Percentiles rank a stretch among this genome's conserved stretches.
These are phyloP conservation scores for Quillaja saponaria DNA, from an alignment of 306 rosid genomes.

Conservation along the genomic window DNA sequence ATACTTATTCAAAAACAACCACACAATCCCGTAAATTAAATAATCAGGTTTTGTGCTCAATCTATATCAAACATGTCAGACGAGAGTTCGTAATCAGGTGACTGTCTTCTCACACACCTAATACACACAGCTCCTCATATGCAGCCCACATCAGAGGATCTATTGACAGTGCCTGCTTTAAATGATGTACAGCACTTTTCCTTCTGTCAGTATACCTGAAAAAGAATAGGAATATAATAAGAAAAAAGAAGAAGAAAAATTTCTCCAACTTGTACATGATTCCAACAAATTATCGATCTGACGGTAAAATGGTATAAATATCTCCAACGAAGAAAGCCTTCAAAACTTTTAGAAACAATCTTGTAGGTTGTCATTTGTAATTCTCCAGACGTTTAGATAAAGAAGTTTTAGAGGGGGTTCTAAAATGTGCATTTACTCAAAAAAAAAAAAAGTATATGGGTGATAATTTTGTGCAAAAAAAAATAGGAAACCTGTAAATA, in stretches of 20 bases:
- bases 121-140: constrained; percentile 81
- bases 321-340: not conserved
- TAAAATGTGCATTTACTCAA: too few species aligned
- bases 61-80: not conserved
- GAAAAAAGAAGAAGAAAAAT: too few species aligned
- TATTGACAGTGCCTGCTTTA: constrained; percentile 51
- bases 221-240: constrained; percentile 14
- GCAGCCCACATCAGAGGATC: constrained; percentile 82
- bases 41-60: constrained; percentile 6
- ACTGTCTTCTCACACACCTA: constrained; percentile 62
- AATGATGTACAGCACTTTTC: constrained; percentile 55
- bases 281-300: too few species aligned
- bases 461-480: not conserved
- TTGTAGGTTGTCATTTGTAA: not conserved
- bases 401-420: not conserved
- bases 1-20: constrained; percentile 16
- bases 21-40: constrained; percentile 13
- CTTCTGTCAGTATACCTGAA: constrained; percentile 66
- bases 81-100: constrained; percentile 19
- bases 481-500: constrained; percentile 75
- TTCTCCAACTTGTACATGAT: too few species aligned
- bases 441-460: too few species aligned
- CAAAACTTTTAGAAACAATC: not conserved
- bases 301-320: too few species aligned
- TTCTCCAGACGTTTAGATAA: not conserved